Percentiles rank a stretch among this genome's conserved stretches.
Conservation (phyloP, 1,139 yeast genomes). For the Taphrina communis region DNA sequence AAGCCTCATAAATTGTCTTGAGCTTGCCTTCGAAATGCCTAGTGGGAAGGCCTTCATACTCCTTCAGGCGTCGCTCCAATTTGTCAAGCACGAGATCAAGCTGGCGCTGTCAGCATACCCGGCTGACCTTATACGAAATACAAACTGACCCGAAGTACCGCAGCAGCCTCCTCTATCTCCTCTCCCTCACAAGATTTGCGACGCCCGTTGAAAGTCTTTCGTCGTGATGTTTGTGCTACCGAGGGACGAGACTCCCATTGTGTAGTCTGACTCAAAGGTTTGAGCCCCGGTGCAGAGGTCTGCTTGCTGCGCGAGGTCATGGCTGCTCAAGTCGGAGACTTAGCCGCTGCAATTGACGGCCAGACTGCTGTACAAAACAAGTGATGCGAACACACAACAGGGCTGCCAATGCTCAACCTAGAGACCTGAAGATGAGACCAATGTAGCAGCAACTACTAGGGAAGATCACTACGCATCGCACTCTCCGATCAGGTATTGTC, state of each 20-base stretch:
- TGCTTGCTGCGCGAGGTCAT: background rate
- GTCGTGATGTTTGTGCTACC: slow-evolving; percentile 12
- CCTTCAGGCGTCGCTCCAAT: slow-evolving; percentile 26
- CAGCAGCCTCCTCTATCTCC: slow-evolving; percentile 36
- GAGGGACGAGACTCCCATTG: slow-evolving; percentile 20
- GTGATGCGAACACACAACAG: too few species aligned
- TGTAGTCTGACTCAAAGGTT: slow-evolving; percentile 1
- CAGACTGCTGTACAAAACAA: too few species aligned
- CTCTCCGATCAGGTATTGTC: too few species aligned
- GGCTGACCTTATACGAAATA: background rate
- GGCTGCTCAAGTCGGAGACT: background rate
- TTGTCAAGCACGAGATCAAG: slow-evolving; percentile 35
- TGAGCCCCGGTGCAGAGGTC: background rate
- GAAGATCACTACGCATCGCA: too few species aligned
- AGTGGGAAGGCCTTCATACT: slow-evolving; percentile 19
- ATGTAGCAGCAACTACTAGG: too few species aligned
- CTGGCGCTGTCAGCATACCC: slow-evolving; percentile 8
- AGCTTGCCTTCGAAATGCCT: slow-evolving; percentile 22
- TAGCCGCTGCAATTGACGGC: too few species aligned
- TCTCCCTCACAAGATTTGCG: slow-evolving; percentile 12
- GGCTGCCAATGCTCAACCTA: too few species aligned
- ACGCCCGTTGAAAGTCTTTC: slow-evolving; percentile 36
- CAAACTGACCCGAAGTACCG: slow-evolving; percentile 14
- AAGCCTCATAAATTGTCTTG: slow-evolving; percentile 28
- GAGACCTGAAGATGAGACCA: too few species aligned